phyloP scores from a whole-genome alignment of 2,329 filamentous ascomycete genomes.

The Verruconis gallopava region DNA sequence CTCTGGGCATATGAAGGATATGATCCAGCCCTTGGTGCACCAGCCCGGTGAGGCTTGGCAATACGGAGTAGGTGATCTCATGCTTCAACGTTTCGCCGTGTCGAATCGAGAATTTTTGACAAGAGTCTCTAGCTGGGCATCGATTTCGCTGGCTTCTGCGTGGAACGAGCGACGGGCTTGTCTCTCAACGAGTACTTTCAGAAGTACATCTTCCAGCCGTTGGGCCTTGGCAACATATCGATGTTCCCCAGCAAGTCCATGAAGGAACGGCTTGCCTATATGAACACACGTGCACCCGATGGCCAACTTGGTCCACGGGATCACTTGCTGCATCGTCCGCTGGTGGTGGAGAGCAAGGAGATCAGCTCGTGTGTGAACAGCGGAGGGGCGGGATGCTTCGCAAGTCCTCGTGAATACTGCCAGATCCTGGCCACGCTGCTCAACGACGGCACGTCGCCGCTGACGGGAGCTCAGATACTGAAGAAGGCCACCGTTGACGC shows the following conservation, averaged over 20 bases:
- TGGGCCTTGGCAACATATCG: slow-evolving; percentile 7
- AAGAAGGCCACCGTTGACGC: slow-evolving; percentile 7
- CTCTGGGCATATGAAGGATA: slow-evolving; percentile 1
- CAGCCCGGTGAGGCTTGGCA: slow-evolving; percentile 8
- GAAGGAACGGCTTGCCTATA: slow-evolving; percentile 1
- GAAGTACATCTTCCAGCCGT: slow-evolving; percentile 7
- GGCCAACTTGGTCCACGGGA: neutral
- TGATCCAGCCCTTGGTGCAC: slow-evolving; percentile 3
- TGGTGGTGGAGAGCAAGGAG: slow-evolving; percentile 13
- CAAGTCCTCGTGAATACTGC: slow-evolving; percentile 5
- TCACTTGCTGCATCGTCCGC: neutral
- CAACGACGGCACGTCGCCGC: slow-evolving; percentile 9
- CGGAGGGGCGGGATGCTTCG: slow-evolving; percentile 9
- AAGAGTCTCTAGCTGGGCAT: slow-evolving; percentile 31
- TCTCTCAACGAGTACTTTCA: slow-evolving; percentile 10
- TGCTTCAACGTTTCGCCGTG: neutral
- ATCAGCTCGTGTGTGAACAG: slow-evolving; percentile 31
- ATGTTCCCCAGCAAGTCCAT: neutral
- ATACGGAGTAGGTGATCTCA: slow-evolving; percentile 4
- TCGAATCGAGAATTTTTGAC: too few relatives aligned
- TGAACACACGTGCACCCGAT: neutral
- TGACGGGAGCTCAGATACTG: slow-evolving; percentile 5
- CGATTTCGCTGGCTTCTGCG: slow-evolving; percentile 36
- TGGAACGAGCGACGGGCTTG: slow-evolving; percentile 28
- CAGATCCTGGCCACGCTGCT: slow-evolving; percentile 10